phyloP scores from a whole-genome alignment of 495 filamentous ascomycete genomes.

The Tuber borchii region DNA sequence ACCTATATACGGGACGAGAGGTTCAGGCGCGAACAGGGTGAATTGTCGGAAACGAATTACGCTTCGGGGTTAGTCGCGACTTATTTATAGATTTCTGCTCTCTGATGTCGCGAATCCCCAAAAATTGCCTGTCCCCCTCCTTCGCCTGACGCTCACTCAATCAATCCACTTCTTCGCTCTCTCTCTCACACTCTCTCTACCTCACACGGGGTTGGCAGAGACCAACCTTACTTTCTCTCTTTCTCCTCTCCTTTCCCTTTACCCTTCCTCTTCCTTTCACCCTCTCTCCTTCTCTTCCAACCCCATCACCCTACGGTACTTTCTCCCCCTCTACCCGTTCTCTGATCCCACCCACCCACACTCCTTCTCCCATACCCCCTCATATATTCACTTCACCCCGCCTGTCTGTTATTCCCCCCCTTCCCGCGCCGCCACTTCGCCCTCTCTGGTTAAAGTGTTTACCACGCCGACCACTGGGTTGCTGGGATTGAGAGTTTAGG shows the following conservation, averaged over 20 bases:
- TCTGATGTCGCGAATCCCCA: not conserved
- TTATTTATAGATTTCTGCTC: conserved; percentile 2
- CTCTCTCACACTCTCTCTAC: not conserved
- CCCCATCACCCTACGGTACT: not conserved
- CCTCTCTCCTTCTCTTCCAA: not conserved
- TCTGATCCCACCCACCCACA: not conserved
- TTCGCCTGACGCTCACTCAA: not conserved
- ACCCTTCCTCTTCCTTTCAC: not conserved
- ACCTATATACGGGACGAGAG: not conserved
- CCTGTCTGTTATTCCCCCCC: not conserved
- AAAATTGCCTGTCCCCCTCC: not conserved
- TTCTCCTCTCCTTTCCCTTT: not conserved
- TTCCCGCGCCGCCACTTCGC: not conserved
- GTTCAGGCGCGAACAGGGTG: not conserved
- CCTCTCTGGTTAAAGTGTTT: conserved; percentile 1
- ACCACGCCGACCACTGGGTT: not conserved
- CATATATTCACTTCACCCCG: not conserved
- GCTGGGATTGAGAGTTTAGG: not conserved
- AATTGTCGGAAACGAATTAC: not conserved
- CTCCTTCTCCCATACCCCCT: not conserved
- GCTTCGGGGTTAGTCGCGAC: not conserved
- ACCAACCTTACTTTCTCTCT: not conserved
- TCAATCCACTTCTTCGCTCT: not conserved
- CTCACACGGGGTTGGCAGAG: not conserved
- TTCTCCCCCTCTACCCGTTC: not conserved